A percentile compares a stretch with the other conserved stretches of the same genome.
Evolutionary conservation across 768 basidiomycete species (phyloP).

Genomic region (Tricholoma furcatifolium): DNA sequence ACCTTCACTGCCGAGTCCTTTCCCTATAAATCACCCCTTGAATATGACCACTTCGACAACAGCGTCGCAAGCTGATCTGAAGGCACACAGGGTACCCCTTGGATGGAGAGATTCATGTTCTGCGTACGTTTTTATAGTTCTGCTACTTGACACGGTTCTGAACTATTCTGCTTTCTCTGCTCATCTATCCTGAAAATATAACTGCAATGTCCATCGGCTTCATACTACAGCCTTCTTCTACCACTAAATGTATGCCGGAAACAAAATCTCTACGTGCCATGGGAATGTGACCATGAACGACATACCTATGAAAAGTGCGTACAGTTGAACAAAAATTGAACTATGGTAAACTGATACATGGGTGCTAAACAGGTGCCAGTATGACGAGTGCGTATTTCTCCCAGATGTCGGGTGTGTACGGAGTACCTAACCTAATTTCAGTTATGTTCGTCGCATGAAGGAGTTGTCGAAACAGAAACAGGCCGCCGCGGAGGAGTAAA

Average conservation of each 20-base stretch:
- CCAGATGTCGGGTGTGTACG: slow-evolving; percentile 4
- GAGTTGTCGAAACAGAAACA: slow-evolving; percentile 70
- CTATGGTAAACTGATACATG: neutral
- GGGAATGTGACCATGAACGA: slow-evolving; percentile 90
- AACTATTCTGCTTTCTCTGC: neutral
- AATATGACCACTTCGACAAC: slow-evolving; percentile 71
- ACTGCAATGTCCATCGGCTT: neutral
- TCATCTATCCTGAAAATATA: neutral
- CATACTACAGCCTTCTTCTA: slow-evolving; percentile 67
- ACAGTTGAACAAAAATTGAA: neutral
- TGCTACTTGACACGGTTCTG: slow-evolving; percentile 1
- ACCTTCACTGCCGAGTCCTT: neutral
- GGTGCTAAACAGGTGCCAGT: slow-evolving; percentile 70
- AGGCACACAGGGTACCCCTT: slow-evolving; percentile 70
- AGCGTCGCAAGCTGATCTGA: slow-evolving; percentile 83
- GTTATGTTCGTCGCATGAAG: slow-evolving; percentile 89
- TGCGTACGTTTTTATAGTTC: slow-evolving; percentile 55
- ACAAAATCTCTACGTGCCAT: slow-evolving; percentile 77
- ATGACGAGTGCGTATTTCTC: slow-evolving; percentile 77
- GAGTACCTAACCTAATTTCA: slow-evolving; percentile 27
- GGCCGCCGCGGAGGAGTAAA: slow-evolving; percentile 36
- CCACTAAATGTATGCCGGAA: slow-evolving; percentile 87
- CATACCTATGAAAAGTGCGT: slow-evolving; percentile 84
- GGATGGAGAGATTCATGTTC: slow-evolving; percentile 91
- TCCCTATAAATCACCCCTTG: neutral